Percentiles rank a stretch among this genome's conserved stretches.
Evolutionary conservation across 2,329 filamentous ascomycete genomes (phyloP).

Genomic region (Penicillium decumbens): DNA sequence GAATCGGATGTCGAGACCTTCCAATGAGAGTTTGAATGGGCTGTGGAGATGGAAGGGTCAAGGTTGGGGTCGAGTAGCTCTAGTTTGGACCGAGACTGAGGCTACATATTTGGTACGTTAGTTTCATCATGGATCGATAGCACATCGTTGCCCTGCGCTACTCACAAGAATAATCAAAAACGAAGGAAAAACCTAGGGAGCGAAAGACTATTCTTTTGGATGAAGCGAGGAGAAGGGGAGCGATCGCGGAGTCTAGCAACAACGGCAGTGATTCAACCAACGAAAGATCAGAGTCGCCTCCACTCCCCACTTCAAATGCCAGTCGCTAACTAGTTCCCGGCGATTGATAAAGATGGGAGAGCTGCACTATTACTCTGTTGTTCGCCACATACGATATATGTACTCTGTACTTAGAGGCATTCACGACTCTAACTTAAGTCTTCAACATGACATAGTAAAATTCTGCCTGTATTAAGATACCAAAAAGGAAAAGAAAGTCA

Average conservation of each 20-base stretch:
- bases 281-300: constrained; percentile 2
- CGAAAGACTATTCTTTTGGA: not conserved
- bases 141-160: not conserved
- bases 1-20: not conserved
- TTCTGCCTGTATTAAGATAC: not conserved
- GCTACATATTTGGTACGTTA: not conserved
- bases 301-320: not conserved
- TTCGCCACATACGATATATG: not conserved
- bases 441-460: not conserved
- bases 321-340: constrained; percentile 2
- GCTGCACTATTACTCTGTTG: not conserved
- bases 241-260: not conserved
- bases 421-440: not conserved
- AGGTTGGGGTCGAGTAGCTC: constrained; percentile 3
- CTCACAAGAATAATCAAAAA: not conserved
- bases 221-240: constrained; percentile 4
- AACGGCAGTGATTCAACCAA: not conserved
- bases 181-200: not conserved
- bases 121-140: not conserved
- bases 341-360: not conserved
- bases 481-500: not conserved
- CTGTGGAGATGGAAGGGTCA: not conserved
- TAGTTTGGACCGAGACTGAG: not conserved
- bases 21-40: constrained; percentile 4
- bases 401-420: not conserved